Evolutionary conservation across 108 stramenopile species (phyloP).

Genomic region (Cylindrotheca fusiformis): DNA sequence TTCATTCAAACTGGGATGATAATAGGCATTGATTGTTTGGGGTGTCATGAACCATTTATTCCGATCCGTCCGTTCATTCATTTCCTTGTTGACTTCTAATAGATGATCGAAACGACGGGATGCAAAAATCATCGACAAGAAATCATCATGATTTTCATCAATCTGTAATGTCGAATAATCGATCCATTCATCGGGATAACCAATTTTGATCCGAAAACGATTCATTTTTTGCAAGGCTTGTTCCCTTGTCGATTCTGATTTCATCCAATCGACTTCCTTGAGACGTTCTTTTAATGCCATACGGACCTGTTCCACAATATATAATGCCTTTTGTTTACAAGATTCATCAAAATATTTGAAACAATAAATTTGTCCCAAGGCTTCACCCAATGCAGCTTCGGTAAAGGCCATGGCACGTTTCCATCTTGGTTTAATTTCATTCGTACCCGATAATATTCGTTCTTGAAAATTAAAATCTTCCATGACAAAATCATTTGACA

Average conservation of each 20-base stretch:
- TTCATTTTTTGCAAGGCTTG: constrained; percentile 76
- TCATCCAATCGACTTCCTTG: constrained; percentile 89
- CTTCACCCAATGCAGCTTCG: constrained; percentile 71
- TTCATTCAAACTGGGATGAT: constrained; percentile 65
- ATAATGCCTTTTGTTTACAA: constrained; percentile 54
- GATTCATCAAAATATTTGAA: constrained; percentile 67
- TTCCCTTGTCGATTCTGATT: constrained; percentile 55
- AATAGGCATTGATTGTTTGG: constrained; percentile 82
- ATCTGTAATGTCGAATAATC: constrained; percentile 54
- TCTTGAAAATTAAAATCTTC: constrained; percentile 74
- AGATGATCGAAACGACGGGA: constrained; percentile 56
- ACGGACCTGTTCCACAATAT: constrained; percentile 77
- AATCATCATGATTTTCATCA: constrained; percentile 35
- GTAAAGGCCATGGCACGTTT: no score
- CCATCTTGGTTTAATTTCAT: constrained; percentile 79
- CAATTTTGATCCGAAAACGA: constrained; percentile 77
- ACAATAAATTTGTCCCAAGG: constrained; percentile 77
- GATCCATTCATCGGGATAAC: constrained; percentile 83
- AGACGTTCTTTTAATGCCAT: constrained; percentile 72
- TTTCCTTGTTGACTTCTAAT: constrained; percentile 61
- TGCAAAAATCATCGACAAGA: constrained; percentile 58
- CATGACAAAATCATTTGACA: constrained; percentile 52
- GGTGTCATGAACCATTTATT: constrained; percentile 86
- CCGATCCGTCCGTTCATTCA: constrained; percentile 80
- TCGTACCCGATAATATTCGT: constrained; percentile 56